Evolutionary conservation across 2,329 filamentous ascomycete genomes (phyloP).

Genomic region (Xylariaceae sp.): DNA sequence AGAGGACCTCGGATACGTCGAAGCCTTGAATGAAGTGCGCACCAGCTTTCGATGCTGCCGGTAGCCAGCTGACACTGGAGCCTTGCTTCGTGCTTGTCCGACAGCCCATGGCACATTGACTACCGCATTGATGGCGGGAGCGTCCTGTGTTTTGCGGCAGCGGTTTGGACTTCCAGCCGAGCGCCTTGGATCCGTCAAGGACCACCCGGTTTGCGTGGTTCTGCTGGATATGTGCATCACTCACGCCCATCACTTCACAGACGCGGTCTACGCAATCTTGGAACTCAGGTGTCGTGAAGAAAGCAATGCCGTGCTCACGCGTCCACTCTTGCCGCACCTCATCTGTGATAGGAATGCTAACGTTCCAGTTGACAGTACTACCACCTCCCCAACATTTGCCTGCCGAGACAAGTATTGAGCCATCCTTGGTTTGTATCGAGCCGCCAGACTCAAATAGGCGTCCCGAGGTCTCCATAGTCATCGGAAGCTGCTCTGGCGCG

Average conservation of each 20-base stretch:
- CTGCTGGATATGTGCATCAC: slow-evolving; percentile 42
- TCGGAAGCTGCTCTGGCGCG: slow-evolving; percentile 57
- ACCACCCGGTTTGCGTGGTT: slow-evolving; percentile 57
- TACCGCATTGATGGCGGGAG: slow-evolving; percentile 55
- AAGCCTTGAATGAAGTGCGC: slow-evolving; percentile 67
- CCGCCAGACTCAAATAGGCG: slow-evolving; percentile 59
- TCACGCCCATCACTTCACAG: slow-evolving; percentile 16
- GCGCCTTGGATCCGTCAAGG: slow-evolving; percentile 59
- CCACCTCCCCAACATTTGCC: slow-evolving; percentile 66
- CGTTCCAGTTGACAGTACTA: slow-evolving; percentile 65
- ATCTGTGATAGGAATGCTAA: slow-evolving; percentile 38
- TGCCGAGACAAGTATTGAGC: slow-evolving; percentile 48
- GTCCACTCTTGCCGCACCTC: slow-evolving; percentile 67
- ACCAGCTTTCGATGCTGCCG: slow-evolving; percentile 61
- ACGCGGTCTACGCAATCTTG: slow-evolving; percentile 55
- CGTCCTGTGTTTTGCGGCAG: slow-evolving; percentile 66
- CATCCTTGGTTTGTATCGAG: slow-evolving; percentile 41
- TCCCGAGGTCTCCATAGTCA: slow-evolving; percentile 47
- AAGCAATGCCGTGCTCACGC: slow-evolving; percentile 44
- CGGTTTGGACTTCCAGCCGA: slow-evolving; percentile 58
- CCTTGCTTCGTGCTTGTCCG: slow-evolving; percentile 61
- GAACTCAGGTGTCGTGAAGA: slow-evolving; percentile 60
- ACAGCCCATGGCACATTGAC: slow-evolving; percentile 32
- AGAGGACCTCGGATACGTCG: slow-evolving; percentile 47
- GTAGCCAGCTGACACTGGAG: slow-evolving; percentile 60